Percentiles rank a stretch among this genome's conserved stretches.
Conservation (phyloP, 495 filamentous ascomycete genomes). For the Penicillium riverlandense region DNA sequence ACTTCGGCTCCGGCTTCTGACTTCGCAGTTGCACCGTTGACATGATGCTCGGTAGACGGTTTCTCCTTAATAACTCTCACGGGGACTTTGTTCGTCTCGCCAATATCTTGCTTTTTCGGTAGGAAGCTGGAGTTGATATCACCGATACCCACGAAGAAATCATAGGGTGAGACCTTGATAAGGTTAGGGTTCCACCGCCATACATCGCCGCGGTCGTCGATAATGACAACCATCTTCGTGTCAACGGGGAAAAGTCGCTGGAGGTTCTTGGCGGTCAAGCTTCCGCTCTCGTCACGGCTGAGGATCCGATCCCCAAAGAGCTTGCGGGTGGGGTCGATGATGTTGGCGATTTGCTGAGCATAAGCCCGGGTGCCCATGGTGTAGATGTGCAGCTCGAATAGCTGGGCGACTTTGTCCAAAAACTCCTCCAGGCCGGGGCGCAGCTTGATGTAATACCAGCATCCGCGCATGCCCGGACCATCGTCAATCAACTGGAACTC, state of each 20-base stretch:
- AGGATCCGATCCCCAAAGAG: constrained; percentile 93
- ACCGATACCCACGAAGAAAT: constrained; percentile 96
- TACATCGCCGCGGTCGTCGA: constrained; percentile 96
- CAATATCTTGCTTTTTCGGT: constrained; percentile 76
- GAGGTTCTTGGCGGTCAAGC: constrained; percentile 79
- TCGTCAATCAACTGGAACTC: constrained; percentile 84
- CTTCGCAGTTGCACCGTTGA: constrained; percentile 26
- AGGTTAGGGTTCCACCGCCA: constrained; percentile 93
- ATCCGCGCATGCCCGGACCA: constrained; percentile 62
- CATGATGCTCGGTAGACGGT: constrained; percentile 24
- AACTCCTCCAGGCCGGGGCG: constrained; percentile 87
- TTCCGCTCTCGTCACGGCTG: constrained; percentile 93
- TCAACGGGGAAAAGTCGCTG: constrained; percentile 92
- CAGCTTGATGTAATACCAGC: constrained; percentile 98
- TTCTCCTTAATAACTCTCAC: constrained; percentile 12
- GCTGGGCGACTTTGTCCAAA: constrained; percentile 64
- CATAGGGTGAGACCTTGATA: constrained; percentile 89
- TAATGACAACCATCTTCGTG: constrained; percentile 98
- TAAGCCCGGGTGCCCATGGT: constrained; percentile 98
- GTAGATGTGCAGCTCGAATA: constrained; percentile 96
- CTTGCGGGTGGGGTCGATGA: constrained; percentile 84
- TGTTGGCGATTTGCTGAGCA: constrained; percentile 81
- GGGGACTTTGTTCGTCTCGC: constrained; percentile 13
- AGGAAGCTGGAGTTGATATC: constrained; percentile 99
- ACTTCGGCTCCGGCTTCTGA: constrained; percentile 24